A percentile compares a stretch with the other conserved stretches of the same genome.
These are phyloP conservation scores for Marasmius oreades DNA, from an alignment of 1,284 basidiomycete species.

Conservation along the genomic window DNA sequence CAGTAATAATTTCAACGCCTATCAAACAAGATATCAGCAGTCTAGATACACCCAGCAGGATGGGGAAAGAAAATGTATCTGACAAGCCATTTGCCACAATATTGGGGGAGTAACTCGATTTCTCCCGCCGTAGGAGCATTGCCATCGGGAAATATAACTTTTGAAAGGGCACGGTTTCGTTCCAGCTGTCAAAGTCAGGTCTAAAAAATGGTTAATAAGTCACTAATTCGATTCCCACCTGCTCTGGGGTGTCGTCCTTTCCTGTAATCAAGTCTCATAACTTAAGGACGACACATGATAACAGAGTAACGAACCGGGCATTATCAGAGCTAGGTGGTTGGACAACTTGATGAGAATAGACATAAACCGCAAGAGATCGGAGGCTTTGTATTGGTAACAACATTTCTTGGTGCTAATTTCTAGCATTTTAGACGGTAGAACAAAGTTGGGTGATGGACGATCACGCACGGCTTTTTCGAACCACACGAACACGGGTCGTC, in stretches of 20 bases:
- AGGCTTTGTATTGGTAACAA: conserved; percentile 56
- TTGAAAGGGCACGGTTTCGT: conserved; percentile 57
- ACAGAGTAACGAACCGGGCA: conserved; percentile 51
- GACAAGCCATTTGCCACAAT: conserved; percentile 86
- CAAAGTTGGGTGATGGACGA: not conserved
- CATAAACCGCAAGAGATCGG: conserved; percentile 71
- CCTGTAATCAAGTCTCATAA: conserved; percentile 31
- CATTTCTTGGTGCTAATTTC: conserved; percentile 57
- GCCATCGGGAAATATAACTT: conserved; percentile 53
- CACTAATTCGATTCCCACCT: conserved; percentile 35
- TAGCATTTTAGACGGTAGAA: not conserved
- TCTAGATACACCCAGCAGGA: too few species aligned
- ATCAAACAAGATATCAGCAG: not conserved
- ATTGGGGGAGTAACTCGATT: conserved; percentile 55
- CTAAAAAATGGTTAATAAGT: not conserved
- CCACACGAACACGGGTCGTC: conserved; percentile 75
- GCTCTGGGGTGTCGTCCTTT: conserved; percentile 59
- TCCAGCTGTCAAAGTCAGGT: conserved; percentile 34
- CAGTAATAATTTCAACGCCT: conserved; percentile 68
- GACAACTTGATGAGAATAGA: conserved; percentile 79
- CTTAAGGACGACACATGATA: not conserved
- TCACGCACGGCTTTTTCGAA: conserved; percentile 45
- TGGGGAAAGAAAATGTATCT: conserved; percentile 21
- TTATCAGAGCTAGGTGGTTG: conserved; percentile 80
- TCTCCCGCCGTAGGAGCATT: conserved; percentile 56